Evolutionary conservation across 768 basidiomycete genomes (phyloP), one percentile per base, ranked within the genome.

Genomic region (Rhizopogon rudus): DNA sequence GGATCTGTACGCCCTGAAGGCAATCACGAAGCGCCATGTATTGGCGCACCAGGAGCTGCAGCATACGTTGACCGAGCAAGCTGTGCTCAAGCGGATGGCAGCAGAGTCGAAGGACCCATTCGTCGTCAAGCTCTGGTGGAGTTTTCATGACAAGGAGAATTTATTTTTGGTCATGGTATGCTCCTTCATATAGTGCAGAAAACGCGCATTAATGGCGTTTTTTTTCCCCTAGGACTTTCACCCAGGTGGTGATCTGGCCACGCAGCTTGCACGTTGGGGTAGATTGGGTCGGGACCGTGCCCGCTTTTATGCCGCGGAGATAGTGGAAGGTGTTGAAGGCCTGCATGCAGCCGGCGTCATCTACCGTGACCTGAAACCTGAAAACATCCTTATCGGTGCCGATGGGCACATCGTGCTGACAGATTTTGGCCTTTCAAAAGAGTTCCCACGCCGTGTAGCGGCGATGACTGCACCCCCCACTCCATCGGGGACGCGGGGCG

Each of bases 91-190:
- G 73, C 80, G 91, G 42, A 95, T 98, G 88, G 90, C 93, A 1
- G 91, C 92, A 4, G 85, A 88, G 63, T 82, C 84, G 55, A 80
- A 82, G 62, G 93, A 98, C 67, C 93, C 93, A 10, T 99, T 98
- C 69, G 91, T 98, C 51, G 93, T 98, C 57, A 92, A 88, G 69
- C 81, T 99, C 16, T 91, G 93, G 84, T 95, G 91, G 88, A 90
- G 90, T 71, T 99, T 98, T 75, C 95, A 98, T 71, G 95, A 98
- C 73, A 90, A 91, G 73, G 93, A 98, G 70, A 96, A 97, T 67
- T 73, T 98, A 59, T 98, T 95, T 74, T 82, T 99, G 65, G 93
- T 98, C 43, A 95, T 99, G 89, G 90, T 88, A 57, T 62, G 73
- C 75, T 61, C 58, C 60, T 63, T 52, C 58, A 56, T 20, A 44